Percentiles rank a stretch among this genome's conserved stretches.
Conservation (phyloP, 1,139 yeast genomes). For the Saccharomyces uvarum region DNA sequence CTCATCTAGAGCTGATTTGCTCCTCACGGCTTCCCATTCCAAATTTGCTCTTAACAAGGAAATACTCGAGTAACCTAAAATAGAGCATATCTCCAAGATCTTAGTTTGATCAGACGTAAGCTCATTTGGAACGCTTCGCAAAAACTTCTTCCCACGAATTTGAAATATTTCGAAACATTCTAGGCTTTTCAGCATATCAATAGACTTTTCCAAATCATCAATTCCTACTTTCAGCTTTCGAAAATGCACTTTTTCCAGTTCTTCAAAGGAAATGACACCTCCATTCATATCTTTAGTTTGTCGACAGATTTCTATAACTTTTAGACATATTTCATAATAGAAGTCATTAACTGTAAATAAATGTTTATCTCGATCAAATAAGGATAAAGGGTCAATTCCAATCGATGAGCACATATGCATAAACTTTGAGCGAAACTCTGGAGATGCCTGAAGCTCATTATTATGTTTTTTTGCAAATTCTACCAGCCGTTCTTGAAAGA, state of each 20-base stretch:
- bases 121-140: conserved; percentile 46
- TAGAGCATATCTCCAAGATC: conserved; percentile 67
- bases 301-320: conserved; percentile 68
- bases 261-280: conserved; percentile 63
- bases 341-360: conserved; percentile 44
- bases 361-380: conserved; percentile 32
- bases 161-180: conserved; percentile 40
- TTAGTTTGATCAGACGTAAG: conserved; percentile 57
- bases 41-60: conserved; percentile 61
- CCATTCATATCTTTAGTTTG: conserved; percentile 68
- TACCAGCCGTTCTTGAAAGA: conserved; percentile 53
- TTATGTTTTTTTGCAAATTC: conserved; percentile 59
- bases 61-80: conserved; percentile 60
- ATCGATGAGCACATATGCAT: conserved; percentile 67
- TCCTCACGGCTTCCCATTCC: conserved; percentile 60
- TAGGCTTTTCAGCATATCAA: conserved; percentile 36
- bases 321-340: conserved; percentile 58
- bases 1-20: conserved; percentile 60
- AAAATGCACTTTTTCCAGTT: conserved; percentile 38
- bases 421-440: conserved; percentile 61
- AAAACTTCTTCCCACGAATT: conserved; percentile 36
- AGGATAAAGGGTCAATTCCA: conserved; percentile 74
- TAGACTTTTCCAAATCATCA: conserved; percentile 45
- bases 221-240: conserved; percentile 35
- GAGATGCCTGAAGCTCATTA: conserved; percentile 53